Base-by-base conservation (phyloP, 2,329 filamentous ascomycete species). In the Hymenoscyphus scutula region DNA sequence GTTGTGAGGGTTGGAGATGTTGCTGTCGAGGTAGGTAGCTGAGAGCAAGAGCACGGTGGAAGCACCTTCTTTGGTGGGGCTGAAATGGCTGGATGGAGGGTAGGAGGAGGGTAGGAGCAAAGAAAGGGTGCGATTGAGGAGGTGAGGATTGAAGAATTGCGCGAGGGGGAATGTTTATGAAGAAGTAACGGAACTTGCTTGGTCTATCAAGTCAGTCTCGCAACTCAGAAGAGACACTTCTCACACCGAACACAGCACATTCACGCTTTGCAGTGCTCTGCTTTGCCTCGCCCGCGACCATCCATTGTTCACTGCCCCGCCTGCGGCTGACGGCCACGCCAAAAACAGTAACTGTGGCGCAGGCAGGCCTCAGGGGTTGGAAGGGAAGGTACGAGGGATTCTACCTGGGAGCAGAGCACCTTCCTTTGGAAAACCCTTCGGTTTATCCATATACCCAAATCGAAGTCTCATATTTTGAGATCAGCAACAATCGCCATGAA, bases 61-160 rank as follows among this genome's bases (percentile, higher is more conserved):
- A 51, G 19, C 45, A 51, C 19, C 8, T 51, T 37, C 19, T 27
- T 54, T 54, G 13, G 53, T 54, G 53, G 53, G 53, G 53, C 53
- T 30, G 25, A 54, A 19, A 17, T n/a, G 25, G 53, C 11, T 54
- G 53, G 53, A n/a, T n/a, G n/a, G n/a, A 25, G 19, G 15, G 25
- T 27, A 30, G 27, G 53, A 54, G 17, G n/a, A 25, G 19, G 15
- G 25, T 27, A 30, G 27, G 53, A 54, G 17, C 19, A 29, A n/a
- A 45, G 38, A 17, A 17, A 41, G 45, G 8, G 23, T 5, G 19
- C 19, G 34, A 37, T 25, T 23, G 19, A 25, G 19, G 53, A 25
- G 25, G 11, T 3, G 13, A 32, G 25, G 23, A 32, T 29, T 29
- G 25, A 6, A 32, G 25, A 15, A 32, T 29, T 29, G 25, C 8